These are phyloP conservation scores for Gynandropsis gynandra DNA, from an alignment of 345 rosid species.

Conservation along the genomic window DNA sequence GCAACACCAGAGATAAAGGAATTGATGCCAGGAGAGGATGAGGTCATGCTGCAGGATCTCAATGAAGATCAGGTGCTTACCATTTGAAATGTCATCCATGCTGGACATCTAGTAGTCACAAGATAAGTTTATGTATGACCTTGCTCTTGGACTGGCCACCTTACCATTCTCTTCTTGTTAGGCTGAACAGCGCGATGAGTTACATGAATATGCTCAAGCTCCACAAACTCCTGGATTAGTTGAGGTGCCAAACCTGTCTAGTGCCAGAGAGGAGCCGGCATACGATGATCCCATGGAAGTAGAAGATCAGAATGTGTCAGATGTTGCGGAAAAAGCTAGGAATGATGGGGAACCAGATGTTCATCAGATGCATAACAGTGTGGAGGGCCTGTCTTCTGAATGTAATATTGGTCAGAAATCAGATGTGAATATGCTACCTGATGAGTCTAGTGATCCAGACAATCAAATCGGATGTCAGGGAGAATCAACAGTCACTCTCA, in stretches of 20 bases:
- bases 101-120: conserved; percentile 10
- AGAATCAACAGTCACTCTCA: conserved; percentile 23
- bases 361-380: conserved; percentile 24
- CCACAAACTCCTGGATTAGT: conserved; percentile 86
- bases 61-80: conserved; percentile 51
- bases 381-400: conserved; percentile 26
- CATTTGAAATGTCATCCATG: conserved; percentile 7
- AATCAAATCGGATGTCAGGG: conserved; percentile 21
- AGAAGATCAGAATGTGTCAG: conserved; percentile 41
- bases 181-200: conserved; percentile 51
- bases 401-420: conserved; percentile 27
- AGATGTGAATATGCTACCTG: conserved; percentile 22
- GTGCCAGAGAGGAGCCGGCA: conserved; percentile 53
- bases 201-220: conserved; percentile 69
- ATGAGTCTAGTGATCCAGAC: conserved; percentile 31
- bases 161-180: conserved; percentile 23
- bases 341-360: conserved; percentile 30
- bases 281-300: conserved; percentile 62
- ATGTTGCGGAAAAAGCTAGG: conserved; percentile 28
- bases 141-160: not conserved
- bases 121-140: not conserved
- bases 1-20: conserved; percentile 30
- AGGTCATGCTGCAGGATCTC: conserved; percentile 35
- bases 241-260: conserved; percentile 61
- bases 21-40: conserved; percentile 27